These are phyloP conservation scores for Bacidia gigantensis DNA, from an alignment of 495 filamentous ascomycete genomes.

Conservation along the genomic window DNA sequence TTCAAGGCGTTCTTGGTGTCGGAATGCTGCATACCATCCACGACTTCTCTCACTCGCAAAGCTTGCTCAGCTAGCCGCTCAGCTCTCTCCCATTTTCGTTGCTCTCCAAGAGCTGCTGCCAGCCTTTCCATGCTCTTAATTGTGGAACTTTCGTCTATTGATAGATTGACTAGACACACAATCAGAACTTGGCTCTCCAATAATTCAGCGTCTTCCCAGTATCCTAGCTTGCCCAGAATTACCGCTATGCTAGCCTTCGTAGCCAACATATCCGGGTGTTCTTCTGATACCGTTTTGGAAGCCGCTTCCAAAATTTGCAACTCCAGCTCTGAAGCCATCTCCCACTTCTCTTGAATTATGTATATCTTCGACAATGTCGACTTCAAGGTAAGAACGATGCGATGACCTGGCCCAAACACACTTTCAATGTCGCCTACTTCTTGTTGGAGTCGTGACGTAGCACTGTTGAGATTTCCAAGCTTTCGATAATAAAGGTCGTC, in stretches of 20 bases:
- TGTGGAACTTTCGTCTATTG: background rate
- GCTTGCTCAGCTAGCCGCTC: background rate
- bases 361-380: background rate
- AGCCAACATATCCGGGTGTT: background rate
- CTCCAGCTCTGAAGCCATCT: background rate
- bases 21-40: background rate
- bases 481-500: background rate
- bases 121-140: background rate
- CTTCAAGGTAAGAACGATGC: background rate
- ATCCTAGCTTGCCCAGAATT: constrained; percentile 15
- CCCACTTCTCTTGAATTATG: background rate
- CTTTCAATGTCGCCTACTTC: background rate
- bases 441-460: background rate
- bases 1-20: background rate
- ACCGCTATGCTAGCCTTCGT: constrained; percentile 18
- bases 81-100: background rate
- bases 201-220: constrained; percentile 21
- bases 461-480: background rate
- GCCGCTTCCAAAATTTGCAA: background rate
- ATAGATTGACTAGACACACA: constrained; percentile 4
- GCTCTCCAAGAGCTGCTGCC: background rate
- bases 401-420: background rate
- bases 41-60: background rate
- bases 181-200: constrained; percentile 16
- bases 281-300: background rate